These are phyloP conservation scores for Pneumocystis murina DNA, from an alignment of 1,139 yeast species.

Conservation along the genomic window DNA sequence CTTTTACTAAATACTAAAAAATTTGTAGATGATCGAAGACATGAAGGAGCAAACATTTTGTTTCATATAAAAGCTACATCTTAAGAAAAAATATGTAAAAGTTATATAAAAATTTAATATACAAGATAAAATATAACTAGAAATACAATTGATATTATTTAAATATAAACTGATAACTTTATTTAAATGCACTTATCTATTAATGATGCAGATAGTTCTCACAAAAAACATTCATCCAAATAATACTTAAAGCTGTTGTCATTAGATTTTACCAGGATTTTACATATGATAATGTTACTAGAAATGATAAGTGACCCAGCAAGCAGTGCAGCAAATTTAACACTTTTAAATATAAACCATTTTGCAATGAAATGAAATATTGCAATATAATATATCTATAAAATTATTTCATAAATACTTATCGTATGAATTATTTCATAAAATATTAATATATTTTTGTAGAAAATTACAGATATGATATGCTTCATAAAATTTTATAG, in stretches of 20 bases:
- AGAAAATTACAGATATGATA: constrained; percentile 52
- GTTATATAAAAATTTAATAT: neutral
- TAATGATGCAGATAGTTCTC: neutral
- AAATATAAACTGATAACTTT: neutral
- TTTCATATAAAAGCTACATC: too few relatives aligned
- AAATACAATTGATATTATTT: neutral
- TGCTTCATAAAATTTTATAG: constrained; percentile 79
- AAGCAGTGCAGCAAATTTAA: constrained; percentile 75
- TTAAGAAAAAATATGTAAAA: neutral
- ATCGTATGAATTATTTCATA: neutral
- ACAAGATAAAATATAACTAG: neutral
- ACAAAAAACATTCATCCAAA: neutral
- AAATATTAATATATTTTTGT: constrained; percentile 13
- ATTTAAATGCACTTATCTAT: neutral
- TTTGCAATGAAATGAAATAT: constrained; percentile 83
- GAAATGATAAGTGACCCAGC: constrained; percentile 45
- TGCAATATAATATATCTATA: constrained; percentile 57
- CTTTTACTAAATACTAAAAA: too few relatives aligned
- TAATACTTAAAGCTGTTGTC: neutral
- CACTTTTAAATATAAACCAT: constrained; percentile 64
- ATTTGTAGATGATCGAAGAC: too few relatives aligned
- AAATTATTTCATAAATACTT: constrained; percentile 53
- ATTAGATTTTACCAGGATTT: neutral
- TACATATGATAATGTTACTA: neutral
- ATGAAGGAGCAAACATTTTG: too few relatives aligned